These are phyloP conservation scores for Crucihimalaya himalaica DNA, from an alignment of 345 rosid species.

Conservation along the genomic window DNA sequence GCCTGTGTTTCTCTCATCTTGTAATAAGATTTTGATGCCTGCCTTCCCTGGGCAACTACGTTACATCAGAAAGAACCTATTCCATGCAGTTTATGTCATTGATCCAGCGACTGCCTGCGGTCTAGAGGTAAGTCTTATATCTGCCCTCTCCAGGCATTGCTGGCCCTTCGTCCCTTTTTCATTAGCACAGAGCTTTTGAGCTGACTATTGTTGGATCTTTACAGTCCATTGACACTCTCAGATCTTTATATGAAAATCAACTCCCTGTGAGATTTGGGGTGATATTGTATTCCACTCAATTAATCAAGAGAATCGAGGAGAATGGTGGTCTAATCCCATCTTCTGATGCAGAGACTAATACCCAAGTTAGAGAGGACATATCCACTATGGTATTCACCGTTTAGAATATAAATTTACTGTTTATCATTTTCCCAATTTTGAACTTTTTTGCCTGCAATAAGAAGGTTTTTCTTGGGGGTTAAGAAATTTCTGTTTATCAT, in stretches of 20 bases:
- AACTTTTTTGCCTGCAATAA: not conserved
- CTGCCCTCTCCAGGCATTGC: constrained; percentile 12
- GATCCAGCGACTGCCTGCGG: constrained; percentile 91
- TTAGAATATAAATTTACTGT: constrained; percentile 20
- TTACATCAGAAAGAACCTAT: constrained; percentile 91
- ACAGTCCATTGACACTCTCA: constrained; percentile 79
- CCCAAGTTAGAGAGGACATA: constrained; percentile 64
- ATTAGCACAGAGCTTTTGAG: constrained; percentile 22
- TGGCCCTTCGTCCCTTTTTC: constrained; percentile 15
- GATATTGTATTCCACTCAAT: constrained; percentile 68
- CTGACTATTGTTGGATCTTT: constrained; percentile 39
- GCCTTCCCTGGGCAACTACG: constrained; percentile 95
- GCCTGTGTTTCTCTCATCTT: constrained; percentile 30
- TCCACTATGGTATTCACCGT: constrained; percentile 76
- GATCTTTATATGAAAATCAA: constrained; percentile 73
- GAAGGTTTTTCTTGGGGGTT: not conserved
- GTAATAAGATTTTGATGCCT: constrained; percentile 90
- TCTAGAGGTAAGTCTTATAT: constrained; percentile 71
- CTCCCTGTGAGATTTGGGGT: constrained; percentile 93
- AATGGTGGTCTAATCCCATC: constrained; percentile 54
- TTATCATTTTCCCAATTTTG: constrained; percentile 1
- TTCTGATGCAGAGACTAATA: constrained; percentile 42
- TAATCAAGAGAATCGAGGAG: constrained; percentile 63
- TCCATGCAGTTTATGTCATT: constrained; percentile 89
- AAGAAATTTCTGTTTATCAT: not conserved